Evolutionary conservation across 257 asterid species (phyloP).

Genomic region (Avicennia marina): DNA sequence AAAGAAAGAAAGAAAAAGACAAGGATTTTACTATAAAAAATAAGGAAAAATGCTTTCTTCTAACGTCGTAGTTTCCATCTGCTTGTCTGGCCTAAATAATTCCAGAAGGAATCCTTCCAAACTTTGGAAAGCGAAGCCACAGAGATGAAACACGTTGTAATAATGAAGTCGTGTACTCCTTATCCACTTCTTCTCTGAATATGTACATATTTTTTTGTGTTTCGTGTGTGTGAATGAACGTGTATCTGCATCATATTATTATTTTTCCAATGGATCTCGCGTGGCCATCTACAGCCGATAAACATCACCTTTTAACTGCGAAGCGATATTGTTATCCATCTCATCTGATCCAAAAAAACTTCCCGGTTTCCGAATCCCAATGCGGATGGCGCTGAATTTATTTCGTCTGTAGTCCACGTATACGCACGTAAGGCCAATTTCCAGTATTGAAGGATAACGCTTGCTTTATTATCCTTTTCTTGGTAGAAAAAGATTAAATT

Average conservation of each 20-base stretch:
- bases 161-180: slow-evolving; percentile 21
- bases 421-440: slow-evolving; percentile 12
- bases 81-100: no score
- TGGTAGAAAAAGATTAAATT: slow-evolving; percentile 5
- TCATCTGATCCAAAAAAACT: slow-evolving; percentile 20
- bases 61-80: no score
- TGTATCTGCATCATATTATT: neutral
- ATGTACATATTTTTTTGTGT: neutral
- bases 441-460: neutral
- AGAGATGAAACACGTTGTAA: neutral
- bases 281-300: neutral
- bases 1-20: no score
- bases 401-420: neutral
- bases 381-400: slow-evolving; percentile 8
- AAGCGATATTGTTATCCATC: slow-evolving; percentile 17
- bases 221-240: neutral
- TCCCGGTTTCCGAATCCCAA: slow-evolving; percentile 13
- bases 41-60: no score
- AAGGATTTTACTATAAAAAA: no score
- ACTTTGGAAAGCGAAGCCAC: no score
- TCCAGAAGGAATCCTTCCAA: no score
- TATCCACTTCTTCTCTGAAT: slow-evolving; percentile 13
- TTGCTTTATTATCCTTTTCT: slow-evolving; percentile 4
- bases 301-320: slow-evolving; percentile 16
- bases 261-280: no score